Conservation (phyloP, 192 early-diverging fungal species). For the Linnemannia elongata region DNA sequence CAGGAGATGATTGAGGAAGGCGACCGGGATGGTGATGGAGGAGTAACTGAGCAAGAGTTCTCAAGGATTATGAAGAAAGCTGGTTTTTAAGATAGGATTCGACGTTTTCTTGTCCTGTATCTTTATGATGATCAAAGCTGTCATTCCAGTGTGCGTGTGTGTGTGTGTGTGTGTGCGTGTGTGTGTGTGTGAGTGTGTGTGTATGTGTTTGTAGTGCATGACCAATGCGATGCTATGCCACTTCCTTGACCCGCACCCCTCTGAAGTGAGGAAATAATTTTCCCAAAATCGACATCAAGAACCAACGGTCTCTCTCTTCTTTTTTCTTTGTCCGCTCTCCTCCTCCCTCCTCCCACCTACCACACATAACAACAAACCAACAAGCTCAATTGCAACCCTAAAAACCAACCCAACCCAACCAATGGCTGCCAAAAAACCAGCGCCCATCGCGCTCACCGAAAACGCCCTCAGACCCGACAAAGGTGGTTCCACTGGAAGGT, state of each 20-base stretch:
- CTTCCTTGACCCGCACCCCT: too few species aligned
- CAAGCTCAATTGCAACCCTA: background rate
- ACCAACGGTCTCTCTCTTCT: background rate
- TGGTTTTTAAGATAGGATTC: constrained; percentile 10
- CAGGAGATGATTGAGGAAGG: constrained; percentile 55
- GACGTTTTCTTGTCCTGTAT: background rate
- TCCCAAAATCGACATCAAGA: too few species aligned
- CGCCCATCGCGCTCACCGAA: constrained; percentile 34
- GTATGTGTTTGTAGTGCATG: too few species aligned
- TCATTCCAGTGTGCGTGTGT: too few species aligned
- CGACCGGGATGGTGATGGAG: constrained; percentile 29
- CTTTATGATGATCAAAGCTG: background rate
- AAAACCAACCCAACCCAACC: background rate
- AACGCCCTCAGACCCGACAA: constrained; percentile 57
- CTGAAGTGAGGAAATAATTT: too few species aligned
- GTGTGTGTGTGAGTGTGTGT: too few species aligned
- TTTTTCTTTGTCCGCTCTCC: background rate
- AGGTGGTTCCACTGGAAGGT: constrained; percentile 59
- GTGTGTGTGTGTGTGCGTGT: too few species aligned
- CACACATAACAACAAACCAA: background rate
- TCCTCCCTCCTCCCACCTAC: background rate
- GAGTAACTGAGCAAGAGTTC: constrained; percentile 41
- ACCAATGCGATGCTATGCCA: too few species aligned
- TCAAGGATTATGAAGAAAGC: constrained; percentile 29
- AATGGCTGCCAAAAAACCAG: background rate